Evolutionary conservation across 768 basidiomycete genomes (phyloP).

Genomic region (Rhizopogon roseolus): DNA sequence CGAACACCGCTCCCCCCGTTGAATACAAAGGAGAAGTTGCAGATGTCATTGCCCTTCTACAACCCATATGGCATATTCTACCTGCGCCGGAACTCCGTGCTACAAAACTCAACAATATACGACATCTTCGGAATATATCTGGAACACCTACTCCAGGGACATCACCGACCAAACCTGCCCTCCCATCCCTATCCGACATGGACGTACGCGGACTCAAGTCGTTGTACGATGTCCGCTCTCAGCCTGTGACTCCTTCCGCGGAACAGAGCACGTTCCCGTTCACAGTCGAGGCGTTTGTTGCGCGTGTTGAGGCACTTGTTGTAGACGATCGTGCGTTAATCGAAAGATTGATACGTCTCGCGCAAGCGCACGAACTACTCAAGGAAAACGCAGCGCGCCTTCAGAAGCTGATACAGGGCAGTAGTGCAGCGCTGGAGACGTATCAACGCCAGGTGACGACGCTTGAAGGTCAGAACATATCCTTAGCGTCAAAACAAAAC

Average conservation of each 20-base stretch:
- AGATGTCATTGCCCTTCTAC: slow-evolving; percentile 56
- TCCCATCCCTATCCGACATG: slow-evolving; percentile 69
- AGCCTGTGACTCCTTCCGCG: slow-evolving; percentile 23
- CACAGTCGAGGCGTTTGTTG: slow-evolving; percentile 70
- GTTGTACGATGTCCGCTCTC: slow-evolving; percentile 52
- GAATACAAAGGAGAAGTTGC: slow-evolving; percentile 40
- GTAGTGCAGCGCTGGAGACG: slow-evolving; percentile 72
- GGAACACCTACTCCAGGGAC: slow-evolving; percentile 32
- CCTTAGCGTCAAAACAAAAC: slow-evolving; percentile 46
- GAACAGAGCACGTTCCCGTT: slow-evolving; percentile 32
- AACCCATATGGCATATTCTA: slow-evolving; percentile 74
- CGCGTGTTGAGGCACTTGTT: slow-evolving; percentile 75
- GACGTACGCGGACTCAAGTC: slow-evolving; percentile 84
- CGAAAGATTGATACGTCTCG: slow-evolving; percentile 78
- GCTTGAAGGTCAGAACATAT: slow-evolving; percentile 70
- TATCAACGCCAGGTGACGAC: slow-evolving; percentile 85
- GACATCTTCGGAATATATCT: slow-evolving; percentile 44
- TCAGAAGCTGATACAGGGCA: slow-evolving; percentile 86
- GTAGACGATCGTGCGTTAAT: slow-evolving; percentile 81
- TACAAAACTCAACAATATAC: slow-evolving; percentile 47
- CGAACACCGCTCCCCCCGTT: slow-evolving; percentile 21
- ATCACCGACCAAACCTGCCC: slow-evolving; percentile 18
- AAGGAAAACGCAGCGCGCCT: slow-evolving; percentile 92
- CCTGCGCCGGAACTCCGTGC: slow-evolving; percentile 84
- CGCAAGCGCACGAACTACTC: slow-evolving; percentile 83